phyloP scores from a whole-genome alignment of 2,329 filamentous ascomycete species.

The Fusarium continuum region DNA sequence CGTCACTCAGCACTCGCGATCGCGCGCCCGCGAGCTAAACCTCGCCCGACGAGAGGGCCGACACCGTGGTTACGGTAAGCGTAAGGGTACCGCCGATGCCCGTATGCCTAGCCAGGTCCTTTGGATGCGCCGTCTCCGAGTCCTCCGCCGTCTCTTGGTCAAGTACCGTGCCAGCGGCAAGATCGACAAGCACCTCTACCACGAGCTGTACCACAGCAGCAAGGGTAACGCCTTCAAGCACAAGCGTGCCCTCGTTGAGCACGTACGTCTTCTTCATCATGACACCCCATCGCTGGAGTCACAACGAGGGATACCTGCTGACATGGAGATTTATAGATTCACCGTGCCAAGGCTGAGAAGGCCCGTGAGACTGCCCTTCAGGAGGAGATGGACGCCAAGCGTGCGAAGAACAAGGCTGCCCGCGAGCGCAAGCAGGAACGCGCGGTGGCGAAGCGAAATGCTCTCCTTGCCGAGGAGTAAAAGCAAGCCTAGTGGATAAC shows the following conservation, averaged over 20 bases:
- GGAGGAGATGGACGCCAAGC: constrained; percentile 99
- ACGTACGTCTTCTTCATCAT: constrained; percentile 75
- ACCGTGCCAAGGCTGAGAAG: constrained; percentile 99
- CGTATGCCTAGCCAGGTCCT: constrained; percentile 98
- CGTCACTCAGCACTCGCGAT: constrained; percentile 99
- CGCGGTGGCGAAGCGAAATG: constrained; percentile 88
- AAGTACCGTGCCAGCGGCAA: constrained; percentile 99
- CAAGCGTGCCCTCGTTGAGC: constrained; percentile 99
- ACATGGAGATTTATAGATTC: constrained; percentile 72
- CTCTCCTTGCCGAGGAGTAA: constrained; percentile 74
- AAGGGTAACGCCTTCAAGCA: constrained; percentile 99
- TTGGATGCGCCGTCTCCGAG: constrained; percentile 99
- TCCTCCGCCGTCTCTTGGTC: constrained; percentile 98
- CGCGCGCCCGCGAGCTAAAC: constrained; percentile 94
- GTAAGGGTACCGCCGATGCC: constrained; percentile 99
- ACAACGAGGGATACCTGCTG: constrained; percentile 12
- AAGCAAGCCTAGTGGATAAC: constrained; percentile 60
- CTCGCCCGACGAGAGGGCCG: constrained; percentile 93
- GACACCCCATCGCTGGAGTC: not conserved
- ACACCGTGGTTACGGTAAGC: constrained; percentile 99
- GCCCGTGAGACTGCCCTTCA: constrained; percentile 93
- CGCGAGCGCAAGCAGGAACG: constrained; percentile 98
- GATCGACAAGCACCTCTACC: constrained; percentile 99
- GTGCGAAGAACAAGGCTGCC: constrained; percentile 99
- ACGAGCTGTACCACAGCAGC: constrained; percentile 99